These are phyloP conservation scores for Xylaria polymorpha DNA, from an alignment of 2,329 filamentous ascomycete genomes.

Conservation along the genomic window DNA sequence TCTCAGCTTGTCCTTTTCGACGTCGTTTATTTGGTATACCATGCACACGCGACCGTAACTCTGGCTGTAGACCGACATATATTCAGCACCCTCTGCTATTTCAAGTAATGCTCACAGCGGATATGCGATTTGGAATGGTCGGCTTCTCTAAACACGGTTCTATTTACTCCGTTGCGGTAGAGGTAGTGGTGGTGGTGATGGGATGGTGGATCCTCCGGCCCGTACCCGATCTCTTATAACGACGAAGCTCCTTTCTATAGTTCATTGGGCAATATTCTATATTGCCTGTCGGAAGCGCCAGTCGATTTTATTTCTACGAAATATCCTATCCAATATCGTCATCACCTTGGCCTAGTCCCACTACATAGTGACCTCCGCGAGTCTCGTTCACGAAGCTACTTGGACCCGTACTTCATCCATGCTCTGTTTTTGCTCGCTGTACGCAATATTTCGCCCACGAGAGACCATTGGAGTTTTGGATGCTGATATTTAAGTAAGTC, in stretches of 20 bases:
- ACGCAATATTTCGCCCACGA: constrained; percentile 12
- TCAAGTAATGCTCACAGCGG: constrained; percentile 10
- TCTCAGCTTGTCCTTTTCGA: constrained; percentile 36
- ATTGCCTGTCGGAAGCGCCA: constrained; percentile 6
- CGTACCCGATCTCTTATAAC: constrained; percentile 39
- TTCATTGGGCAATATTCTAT: constrained; percentile 17
- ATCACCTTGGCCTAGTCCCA: neutral
- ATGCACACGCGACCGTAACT: constrained; percentile 25
- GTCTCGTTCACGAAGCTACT: constrained; percentile 18
- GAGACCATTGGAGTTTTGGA: neutral
- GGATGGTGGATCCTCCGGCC: constrained; percentile 38
- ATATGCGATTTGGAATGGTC: constrained; percentile 36
- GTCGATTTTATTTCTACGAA: constrained; percentile 10
- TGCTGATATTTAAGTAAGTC: constrained; percentile 27
- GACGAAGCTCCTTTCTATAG: constrained; percentile 14
- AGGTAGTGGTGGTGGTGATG: constrained; percentile 36
- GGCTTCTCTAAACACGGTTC: constrained; percentile 21
- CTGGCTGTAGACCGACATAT: constrained; percentile 21
- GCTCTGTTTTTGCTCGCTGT: constrained; percentile 8
- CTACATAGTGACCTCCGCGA: constrained; percentile 12
- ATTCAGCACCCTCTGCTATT: constrained; percentile 8
- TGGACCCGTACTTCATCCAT: constrained; percentile 10
- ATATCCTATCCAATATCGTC: neutral
- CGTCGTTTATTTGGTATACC: constrained; percentile 25
- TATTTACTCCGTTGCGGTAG: constrained; percentile 34